These are phyloP conservation scores for Mycocentrospora acerina DNA, from an alignment of 2,329 filamentous ascomycete genomes.

Conservation along the genomic window DNA sequence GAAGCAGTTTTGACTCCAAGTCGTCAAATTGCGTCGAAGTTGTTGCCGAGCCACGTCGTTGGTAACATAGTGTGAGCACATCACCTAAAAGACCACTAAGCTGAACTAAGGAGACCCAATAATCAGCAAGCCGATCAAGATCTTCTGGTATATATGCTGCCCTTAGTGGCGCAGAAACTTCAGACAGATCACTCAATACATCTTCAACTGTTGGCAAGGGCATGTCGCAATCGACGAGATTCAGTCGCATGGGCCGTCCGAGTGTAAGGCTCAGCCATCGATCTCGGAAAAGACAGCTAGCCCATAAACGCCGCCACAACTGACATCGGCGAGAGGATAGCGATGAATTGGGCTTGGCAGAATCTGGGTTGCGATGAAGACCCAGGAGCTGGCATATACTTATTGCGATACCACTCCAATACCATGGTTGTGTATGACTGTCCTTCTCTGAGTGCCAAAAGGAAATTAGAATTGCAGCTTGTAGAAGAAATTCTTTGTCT, in stretches of 20 bases:
- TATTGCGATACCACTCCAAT: constrained; percentile 9
- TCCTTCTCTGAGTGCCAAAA: constrained; percentile 9
- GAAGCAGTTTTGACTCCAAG: not conserved
- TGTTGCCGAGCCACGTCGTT: not conserved
- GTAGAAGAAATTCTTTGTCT: constrained; percentile 5
- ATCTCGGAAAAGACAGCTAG: constrained; percentile 6
- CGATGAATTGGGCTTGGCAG: constrained; percentile 1
- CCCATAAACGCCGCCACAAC: constrained; percentile 6
- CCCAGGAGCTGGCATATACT: constrained; percentile 8
- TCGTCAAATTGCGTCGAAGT: not conserved
- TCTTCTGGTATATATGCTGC: not conserved
- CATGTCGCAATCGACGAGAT: constrained; percentile 7
- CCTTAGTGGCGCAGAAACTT: not conserved
- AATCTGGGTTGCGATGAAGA: constrained; percentile 6
- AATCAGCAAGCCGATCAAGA: not conserved
- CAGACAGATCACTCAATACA: constrained; percentile 1
- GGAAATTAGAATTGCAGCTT: constrained; percentile 4
- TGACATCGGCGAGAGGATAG: constrained; percentile 2
- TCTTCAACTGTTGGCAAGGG: constrained; percentile 1
- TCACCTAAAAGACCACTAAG: constrained; percentile 4
- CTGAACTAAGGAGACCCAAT: constrained; percentile 2
- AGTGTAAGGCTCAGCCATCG: constrained; percentile 8
- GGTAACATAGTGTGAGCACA: constrained; percentile 2
- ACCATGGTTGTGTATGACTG: constrained; percentile 9
- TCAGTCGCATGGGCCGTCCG: constrained; percentile 4